Evolutionary conservation across 495 filamentous ascomycete species (phyloP), one percentile per base, ranked within the genome.

Genomic region (Cenococcum geophilum): DNA sequence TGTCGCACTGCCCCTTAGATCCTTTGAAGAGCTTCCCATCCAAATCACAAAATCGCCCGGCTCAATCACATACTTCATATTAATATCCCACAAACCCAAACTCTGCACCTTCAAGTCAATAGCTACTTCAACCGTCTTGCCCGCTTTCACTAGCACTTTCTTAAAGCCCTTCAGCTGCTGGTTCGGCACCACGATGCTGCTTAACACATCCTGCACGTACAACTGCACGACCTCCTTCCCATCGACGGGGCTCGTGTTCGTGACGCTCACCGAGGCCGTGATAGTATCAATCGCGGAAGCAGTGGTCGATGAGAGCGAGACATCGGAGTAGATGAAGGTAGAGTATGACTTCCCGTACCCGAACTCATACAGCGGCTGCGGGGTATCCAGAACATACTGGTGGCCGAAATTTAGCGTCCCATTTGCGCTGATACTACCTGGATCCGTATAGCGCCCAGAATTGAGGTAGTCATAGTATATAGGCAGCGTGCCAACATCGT

Each of bases 171-270:
- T 87, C 0, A 95, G 76, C 70, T 91, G 87, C 60, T 90, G 88
- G 55, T 86, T 81, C 3, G 91, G 89, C 20, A 88, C 78, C 51
- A 79, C 82, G 25, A 72, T 62, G 2, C 42, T 57, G 11, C 68
- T 50, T 11, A 71, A 57, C n/a, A 70, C 54, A 42, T 71, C 79
- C 75, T 74, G 71, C 43, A 92, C 77, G 70, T 93, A 96, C 16
- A 91, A 73, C 78, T 96, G 89, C 14, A 92, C 83, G 14, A 85
- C 84, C 73, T 96, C 90, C 0, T 86, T 82, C 5, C 90, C 89
- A 8, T 79, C 78, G 0, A 82, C 67, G 0, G 65, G 71, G 8
- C 88, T 87, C 0, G 81, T 85, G 69, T 95, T 95, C 35, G 79
- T 86, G 45, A 96, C 77, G 0, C 76, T 79, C 27, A 92, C 78